These are phyloP conservation scores for Danielozyma ontarioensis DNA, from an alignment of 805 yeast genomes.

Conservation along the genomic window DNA sequence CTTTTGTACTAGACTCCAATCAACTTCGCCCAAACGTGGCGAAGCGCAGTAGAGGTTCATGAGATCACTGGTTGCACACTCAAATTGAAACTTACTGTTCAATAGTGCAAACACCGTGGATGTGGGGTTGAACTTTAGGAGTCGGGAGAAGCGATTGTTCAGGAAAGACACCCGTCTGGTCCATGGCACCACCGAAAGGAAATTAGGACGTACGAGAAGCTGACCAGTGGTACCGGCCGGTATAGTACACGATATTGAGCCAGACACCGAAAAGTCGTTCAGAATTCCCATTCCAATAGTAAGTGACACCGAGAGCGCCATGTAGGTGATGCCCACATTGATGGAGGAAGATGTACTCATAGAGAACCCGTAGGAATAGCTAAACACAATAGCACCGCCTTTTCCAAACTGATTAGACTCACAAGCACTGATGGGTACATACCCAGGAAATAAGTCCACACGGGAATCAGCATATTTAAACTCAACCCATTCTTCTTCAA, in stretches of 20 bases:
- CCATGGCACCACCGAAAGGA: background rate
- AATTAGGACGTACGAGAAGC: background rate
- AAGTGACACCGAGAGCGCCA: background rate
- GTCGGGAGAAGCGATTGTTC: background rate
- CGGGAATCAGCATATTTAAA: slow-evolving; percentile 2
- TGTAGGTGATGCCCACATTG: background rate
- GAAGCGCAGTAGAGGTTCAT: background rate
- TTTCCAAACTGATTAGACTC: slow-evolving; percentile 9
- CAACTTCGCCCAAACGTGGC: background rate
- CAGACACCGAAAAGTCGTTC: background rate
- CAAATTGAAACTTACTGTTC: background rate
- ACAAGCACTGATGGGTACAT: slow-evolving; percentile 11
- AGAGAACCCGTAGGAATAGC: background rate
- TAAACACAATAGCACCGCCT: slow-evolving; percentile 10
- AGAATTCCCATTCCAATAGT: background rate
- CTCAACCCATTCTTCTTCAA: slow-evolving; percentile 8
- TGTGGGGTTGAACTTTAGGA: background rate
- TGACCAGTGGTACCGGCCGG: background rate
- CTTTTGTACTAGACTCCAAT: background rate
- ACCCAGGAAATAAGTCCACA: slow-evolving; percentile 4
- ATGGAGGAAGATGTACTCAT: background rate
- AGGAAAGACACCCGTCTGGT: background rate
- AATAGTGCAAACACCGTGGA: background rate
- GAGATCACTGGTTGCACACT: background rate
- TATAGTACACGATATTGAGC: background rate